Percentiles rank a stretch among this genome's conserved stretches.
phyloP scores from a whole-genome alignment of 352 stramenopile species.

The Peronospora farinosa region DNA sequence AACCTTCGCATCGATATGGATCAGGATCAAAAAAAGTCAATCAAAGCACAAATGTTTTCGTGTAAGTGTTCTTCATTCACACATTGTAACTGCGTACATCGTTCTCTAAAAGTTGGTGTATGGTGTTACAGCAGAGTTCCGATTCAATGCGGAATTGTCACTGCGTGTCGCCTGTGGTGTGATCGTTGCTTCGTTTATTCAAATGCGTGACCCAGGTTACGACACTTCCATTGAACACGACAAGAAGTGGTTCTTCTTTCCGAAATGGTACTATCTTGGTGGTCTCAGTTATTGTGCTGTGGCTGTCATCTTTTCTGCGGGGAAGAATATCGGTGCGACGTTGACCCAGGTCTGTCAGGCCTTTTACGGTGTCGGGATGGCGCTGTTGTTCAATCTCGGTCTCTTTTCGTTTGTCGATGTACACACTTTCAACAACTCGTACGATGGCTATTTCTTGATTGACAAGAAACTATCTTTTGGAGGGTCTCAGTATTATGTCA shows the following conservation, averaged over 20 bases:
- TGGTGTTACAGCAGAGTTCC: slow-evolving; percentile 42
- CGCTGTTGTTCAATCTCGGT: slow-evolving; percentile 72
- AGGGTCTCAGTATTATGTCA: slow-evolving; percentile 57
- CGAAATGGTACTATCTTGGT: slow-evolving; percentile 49
- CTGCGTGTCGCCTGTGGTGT: slow-evolving; percentile 62
- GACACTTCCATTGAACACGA: slow-evolving; percentile 32
- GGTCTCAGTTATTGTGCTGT: slow-evolving; percentile 68
- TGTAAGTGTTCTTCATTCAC: slow-evolving; percentile 27
- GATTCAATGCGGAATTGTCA: slow-evolving; percentile 61
- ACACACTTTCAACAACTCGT: slow-evolving; percentile 34
- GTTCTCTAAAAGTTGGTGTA: slow-evolving; percentile 4
- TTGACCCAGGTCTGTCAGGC: slow-evolving; percentile 64
- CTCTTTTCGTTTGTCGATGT: slow-evolving; percentile 49
- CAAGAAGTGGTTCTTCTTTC: slow-evolving; percentile 75
- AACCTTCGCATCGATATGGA: slow-evolving; percentile 66
- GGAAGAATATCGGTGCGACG: slow-evolving; percentile 65
- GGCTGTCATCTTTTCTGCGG: slow-evolving; percentile 68
- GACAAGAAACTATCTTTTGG: slow-evolving; percentile 27
- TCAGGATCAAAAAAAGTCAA: slow-evolving; percentile 47
- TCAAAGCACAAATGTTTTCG: slow-evolving; percentile 45
- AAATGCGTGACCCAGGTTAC: slow-evolving; percentile 50
- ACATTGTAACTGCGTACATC: not conserved
- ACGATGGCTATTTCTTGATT: slow-evolving; percentile 54
- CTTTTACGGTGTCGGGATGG: slow-evolving; percentile 73
- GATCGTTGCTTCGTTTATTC: slow-evolving; percentile 60